A percentile compares a stretch with the other conserved stretches of the same genome.
phyloP scores from a whole-genome alignment of 2,329 filamentous ascomycete genomes.

The Venturia oleaginea region DNA sequence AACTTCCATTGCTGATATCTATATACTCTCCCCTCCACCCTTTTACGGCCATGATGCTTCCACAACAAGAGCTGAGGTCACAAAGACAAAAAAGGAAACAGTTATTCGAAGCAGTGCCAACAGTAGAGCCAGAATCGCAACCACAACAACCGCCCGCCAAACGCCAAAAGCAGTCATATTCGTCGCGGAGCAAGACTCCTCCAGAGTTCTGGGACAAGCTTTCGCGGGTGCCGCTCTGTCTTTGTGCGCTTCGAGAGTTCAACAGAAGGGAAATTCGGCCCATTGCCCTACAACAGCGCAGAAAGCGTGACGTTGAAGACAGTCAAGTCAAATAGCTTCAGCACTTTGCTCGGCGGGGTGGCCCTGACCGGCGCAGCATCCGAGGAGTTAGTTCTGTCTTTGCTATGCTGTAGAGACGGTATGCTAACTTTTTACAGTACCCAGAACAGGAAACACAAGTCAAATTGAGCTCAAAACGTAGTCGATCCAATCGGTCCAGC shows the following conservation, averaged over 20 bases:
- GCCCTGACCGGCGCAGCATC: constrained; percentile 13
- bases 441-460: constrained; percentile 14
- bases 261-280: constrained; percentile 15
- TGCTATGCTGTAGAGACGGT: background rate
- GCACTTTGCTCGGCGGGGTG: constrained; percentile 17
- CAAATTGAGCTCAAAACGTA: constrained; percentile 14
- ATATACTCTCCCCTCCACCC: constrained; percentile 13
- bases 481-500: constrained; percentile 14
- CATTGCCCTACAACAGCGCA: constrained; percentile 11
- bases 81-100: constrained; percentile 16
- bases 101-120: constrained; percentile 13
- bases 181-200: constrained; percentile 14
- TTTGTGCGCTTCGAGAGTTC: constrained; percentile 17
- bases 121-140: constrained; percentile 12
- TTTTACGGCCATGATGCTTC: constrained; percentile 13
- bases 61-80: constrained; percentile 12
- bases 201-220: constrained; percentile 17
- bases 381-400: constrained; percentile 9
- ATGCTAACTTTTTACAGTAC: constrained; percentile 16
- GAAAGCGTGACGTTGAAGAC: constrained; percentile 9
- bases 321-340: constrained; percentile 15
- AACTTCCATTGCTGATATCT: constrained; percentile 12
- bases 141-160: constrained; percentile 14
- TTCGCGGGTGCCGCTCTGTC: constrained; percentile 16
- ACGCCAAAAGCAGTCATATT: constrained; percentile 14